phyloP scores from a whole-genome alignment of 805 yeast genomes.

The Candida koratica region DNA sequence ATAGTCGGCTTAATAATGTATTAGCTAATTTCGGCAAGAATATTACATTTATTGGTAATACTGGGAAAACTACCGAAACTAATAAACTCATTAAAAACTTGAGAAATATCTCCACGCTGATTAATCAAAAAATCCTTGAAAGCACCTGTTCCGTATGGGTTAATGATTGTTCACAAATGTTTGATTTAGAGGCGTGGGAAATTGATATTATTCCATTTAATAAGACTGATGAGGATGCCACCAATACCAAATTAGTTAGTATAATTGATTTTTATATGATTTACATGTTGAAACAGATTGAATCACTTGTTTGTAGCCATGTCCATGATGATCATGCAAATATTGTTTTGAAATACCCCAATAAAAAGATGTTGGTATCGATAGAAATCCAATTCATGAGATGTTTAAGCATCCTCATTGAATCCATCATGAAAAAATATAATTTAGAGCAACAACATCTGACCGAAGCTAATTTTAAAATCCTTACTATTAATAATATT shows the following conservation, averaged over 20 bases:
- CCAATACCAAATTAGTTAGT: slow-evolving; percentile 32
- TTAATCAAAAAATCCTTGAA: slow-evolving; percentile 38
- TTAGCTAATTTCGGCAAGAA: slow-evolving; percentile 31
- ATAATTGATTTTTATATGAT: slow-evolving; percentile 35
- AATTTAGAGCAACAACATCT: slow-evolving; percentile 21
- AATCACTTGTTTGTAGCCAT: slow-evolving; percentile 22
- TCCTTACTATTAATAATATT: slow-evolving; percentile 42
- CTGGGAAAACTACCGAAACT: slow-evolving; percentile 30
- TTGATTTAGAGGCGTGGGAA: slow-evolving; percentile 42
- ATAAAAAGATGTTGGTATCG: slow-evolving; percentile 37
- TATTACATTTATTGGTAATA: slow-evolving; percentile 31
- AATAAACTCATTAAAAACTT: slow-evolving; percentile 34
- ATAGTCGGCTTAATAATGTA: slow-evolving; percentile 23
- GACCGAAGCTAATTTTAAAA: slow-evolving; percentile 27
- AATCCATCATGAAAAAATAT: slow-evolving; percentile 39
- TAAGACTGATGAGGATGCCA: slow-evolving; percentile 16
- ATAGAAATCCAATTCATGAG: slow-evolving; percentile 45
- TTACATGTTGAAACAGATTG: slow-evolving; percentile 30
- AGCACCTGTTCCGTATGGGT: slow-evolving; percentile 43
- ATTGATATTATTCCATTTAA: slow-evolving; percentile 17
- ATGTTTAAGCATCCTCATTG: slow-evolving; percentile 37
- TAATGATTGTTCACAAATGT: slow-evolving; percentile 42
- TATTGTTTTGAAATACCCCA: slow-evolving; percentile 35
- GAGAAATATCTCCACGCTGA: slow-evolving; percentile 27
- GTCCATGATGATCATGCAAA: slow-evolving; percentile 19